Percentiles rank a stretch among this genome's conserved stretches.
These are phyloP conservation scores for Botryotinia globosa DNA, from an alignment of 2,329 filamentous ascomycete species.

Conservation along the genomic window DNA sequence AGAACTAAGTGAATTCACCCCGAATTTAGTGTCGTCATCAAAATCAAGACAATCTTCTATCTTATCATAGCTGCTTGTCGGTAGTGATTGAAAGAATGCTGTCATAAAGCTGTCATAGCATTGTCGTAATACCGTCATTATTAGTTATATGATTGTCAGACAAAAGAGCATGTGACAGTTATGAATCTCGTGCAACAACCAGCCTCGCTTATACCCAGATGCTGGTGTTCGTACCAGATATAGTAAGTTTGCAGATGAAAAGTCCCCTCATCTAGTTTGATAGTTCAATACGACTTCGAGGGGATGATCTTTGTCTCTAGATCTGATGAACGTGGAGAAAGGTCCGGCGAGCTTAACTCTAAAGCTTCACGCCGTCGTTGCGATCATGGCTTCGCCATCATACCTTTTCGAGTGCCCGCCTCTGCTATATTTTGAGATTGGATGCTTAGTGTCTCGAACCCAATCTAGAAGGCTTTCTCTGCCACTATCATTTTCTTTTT, in stretches of 20 bases:
- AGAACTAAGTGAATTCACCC: background rate
- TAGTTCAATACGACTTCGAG: background rate
- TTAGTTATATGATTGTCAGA: background rate
- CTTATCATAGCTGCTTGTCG: background rate
- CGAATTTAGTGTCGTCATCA: background rate
- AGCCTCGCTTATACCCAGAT: background rate
- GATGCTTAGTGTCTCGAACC: background rate
- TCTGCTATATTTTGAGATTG: background rate
- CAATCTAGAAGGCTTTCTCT: background rate
- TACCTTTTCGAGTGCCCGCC: background rate
- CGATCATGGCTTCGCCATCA: background rate
- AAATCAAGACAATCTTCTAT: background rate
- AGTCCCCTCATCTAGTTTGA: background rate
- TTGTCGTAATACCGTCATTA: background rate
- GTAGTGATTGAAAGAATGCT: background rate
- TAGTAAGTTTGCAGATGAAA: background rate
- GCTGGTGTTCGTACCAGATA: background rate
- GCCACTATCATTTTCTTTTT: background rate
- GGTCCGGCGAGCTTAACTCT: background rate
- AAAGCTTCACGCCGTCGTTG: background rate
- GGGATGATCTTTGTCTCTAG: background rate
- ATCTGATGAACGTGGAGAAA: background rate
- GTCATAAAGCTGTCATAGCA: background rate
- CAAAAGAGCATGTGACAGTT: background rate
- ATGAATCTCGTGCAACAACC: constrained; percentile 9